These are phyloP conservation scores for Bisporella sp. DNA, from an alignment of 2,329 filamentous ascomycete species.

Conservation along the genomic window DNA sequence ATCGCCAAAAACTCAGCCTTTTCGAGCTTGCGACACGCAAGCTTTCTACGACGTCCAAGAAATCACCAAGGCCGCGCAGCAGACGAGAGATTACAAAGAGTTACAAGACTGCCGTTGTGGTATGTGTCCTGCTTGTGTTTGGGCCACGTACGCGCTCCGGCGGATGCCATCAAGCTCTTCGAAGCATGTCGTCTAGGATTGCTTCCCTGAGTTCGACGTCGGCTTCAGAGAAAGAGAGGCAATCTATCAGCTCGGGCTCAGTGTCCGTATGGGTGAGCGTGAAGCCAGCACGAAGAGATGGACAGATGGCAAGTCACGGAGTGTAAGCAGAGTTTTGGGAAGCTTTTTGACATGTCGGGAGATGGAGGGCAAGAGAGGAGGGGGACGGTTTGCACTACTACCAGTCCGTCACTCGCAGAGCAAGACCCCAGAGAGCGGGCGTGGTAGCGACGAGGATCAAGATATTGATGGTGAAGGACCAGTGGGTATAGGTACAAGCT, in stretches of 20 bases:
- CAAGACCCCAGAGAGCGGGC: slow-evolving; percentile 78
- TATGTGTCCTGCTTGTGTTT: neutral
- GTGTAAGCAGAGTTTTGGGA: slow-evolving; percentile 90
- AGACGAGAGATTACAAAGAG: neutral
- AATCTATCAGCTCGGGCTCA: slow-evolving; percentile 91
- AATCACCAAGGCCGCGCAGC: neutral
- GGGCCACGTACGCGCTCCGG: slow-evolving; percentile 89
- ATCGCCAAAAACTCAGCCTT: too few relatives aligned
- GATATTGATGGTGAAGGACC: slow-evolving; percentile 64
- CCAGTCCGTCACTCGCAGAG: slow-evolving; percentile 49
- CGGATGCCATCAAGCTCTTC: slow-evolving; percentile 96
- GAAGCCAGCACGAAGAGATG: slow-evolving; percentile 97
- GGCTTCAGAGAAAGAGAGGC: slow-evolving; percentile 95
- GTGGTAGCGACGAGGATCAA: slow-evolving; percentile 76
- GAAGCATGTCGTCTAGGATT: slow-evolving; percentile 89
- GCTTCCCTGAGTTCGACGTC: slow-evolving; percentile 83
- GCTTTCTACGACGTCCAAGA: neutral
- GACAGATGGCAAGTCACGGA: slow-evolving; percentile 99
- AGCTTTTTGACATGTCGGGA: slow-evolving; percentile 97
- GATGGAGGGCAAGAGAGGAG: slow-evolving; percentile 96
- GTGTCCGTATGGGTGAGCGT: slow-evolving; percentile 98
- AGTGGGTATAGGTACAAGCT: slow-evolving; percentile 89
- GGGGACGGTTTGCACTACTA: slow-evolving; percentile 57
- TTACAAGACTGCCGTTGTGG: neutral
- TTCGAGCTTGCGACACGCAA: neutral